Base-by-base conservation (phyloP, 2,329 filamentous ascomycete species). In the Pyricularia sp. region DNA sequence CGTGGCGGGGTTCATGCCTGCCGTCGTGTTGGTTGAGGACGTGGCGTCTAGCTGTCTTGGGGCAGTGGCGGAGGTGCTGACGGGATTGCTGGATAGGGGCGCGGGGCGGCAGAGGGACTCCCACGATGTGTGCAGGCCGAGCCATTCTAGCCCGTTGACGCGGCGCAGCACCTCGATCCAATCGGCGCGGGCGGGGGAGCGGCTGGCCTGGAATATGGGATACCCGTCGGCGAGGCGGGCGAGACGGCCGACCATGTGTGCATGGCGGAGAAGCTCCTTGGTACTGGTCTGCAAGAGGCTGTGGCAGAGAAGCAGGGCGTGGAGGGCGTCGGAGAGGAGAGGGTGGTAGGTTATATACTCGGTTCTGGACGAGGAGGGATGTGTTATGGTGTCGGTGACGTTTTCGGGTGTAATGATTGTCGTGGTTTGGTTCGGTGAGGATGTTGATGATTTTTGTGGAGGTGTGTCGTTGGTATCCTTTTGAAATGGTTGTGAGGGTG, bases 301-400 rank as follows among this genome's bases (percentile, higher is more conserved):
- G 74, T 96, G 91, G 69, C 87, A 89, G 55, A 96, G 82, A 9
- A 96, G 84, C 1, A 94, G 76, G 4, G 86, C 88, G 73, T 96
- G 90, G 0, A 96, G 81, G 1, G 88, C 88, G 68, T 96, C 91
- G 7, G 86, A 86, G 12, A 96, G 80, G 9, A 94, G 81, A 0
- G 91, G 91, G 70, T 96, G 91, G 72, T 91, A 94, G 0, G 90
- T 94, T 31, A 90, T 81, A 55, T 82, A 82, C 75, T 91, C 89
- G 59, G 73, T 74, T 16, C 49, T 31, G n/a, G 22, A n/a, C 12
- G 22, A n/a, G 12, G 49, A n/a, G 10, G 49, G n/a, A 7, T 22
- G 53, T 22, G 19, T 62, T 53, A 19, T 44, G 28, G 35, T 26
- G 4, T 24, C 24, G 24, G 61, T 3, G 5, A n/a, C 12, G 53